Evolutionary conservation across 192 early-diverging fungal species (phyloP).

Genomic region (Linnemannia schmuckeri): DNA sequence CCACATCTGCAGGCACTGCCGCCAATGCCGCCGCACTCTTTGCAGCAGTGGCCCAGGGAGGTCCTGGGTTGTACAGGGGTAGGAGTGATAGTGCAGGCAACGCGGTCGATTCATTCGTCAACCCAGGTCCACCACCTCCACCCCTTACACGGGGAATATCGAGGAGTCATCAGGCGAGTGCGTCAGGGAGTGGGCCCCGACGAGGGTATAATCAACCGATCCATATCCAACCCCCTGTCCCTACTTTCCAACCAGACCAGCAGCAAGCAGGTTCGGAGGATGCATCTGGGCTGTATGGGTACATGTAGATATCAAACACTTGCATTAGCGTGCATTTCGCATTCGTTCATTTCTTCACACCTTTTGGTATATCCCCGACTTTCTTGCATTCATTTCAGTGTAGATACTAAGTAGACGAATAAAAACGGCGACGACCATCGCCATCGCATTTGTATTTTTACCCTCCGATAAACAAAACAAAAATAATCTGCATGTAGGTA

Average conservation of each 20-base stretch:
- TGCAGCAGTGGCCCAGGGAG: background rate
- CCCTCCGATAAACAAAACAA: too few relatives aligned
- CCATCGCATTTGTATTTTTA: too few relatives aligned
- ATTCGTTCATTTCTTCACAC: background rate
- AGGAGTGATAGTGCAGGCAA: background rate
- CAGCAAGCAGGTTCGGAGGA: background rate
- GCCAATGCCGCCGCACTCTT: background rate
- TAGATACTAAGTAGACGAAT: too few relatives aligned
- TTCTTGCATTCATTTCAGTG: too few relatives aligned
- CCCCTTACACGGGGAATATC: background rate
- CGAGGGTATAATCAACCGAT: slow-evolving; percentile 6
- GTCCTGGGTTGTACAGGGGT: background rate
- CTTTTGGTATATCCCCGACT: too few relatives aligned
- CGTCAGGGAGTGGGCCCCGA: background rate
- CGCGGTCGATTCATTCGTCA: background rate
- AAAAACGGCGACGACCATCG: too few relatives aligned
- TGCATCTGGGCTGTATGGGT: slow-evolving; percentile 25
- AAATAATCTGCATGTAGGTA: too few relatives aligned
- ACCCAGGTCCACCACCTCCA: slow-evolving; percentile 21
- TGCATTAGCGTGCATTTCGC: background rate
- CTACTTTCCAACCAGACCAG: background rate
- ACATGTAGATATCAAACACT: slow-evolving; percentile 19
- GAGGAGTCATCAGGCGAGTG: background rate
- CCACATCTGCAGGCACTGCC: background rate
- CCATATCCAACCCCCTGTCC: background rate